phyloP scores from a whole-genome alignment of 306 rosid genomes.

The Citrullus colocynthis region DNA sequence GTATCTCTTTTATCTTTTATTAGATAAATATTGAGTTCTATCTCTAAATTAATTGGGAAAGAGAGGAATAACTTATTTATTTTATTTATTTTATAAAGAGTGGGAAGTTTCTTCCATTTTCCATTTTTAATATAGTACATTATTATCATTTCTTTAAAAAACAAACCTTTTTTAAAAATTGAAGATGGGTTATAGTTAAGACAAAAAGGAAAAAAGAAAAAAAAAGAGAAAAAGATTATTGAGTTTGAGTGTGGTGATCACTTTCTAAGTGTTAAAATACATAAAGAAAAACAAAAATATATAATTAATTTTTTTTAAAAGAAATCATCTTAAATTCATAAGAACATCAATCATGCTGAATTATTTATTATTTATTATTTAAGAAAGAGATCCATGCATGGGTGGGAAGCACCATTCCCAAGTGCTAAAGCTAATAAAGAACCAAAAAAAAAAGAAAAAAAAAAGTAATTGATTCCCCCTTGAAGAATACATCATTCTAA shows the following conservation, averaged over 20 bases:
- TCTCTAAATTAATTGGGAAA: no score
- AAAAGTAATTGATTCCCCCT: background rate
- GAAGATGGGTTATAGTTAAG: background rate
- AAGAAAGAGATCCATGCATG: background rate
- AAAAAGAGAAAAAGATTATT: no score
- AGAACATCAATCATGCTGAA: background rate
- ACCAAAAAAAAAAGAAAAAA: background rate
- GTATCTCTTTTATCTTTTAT: no score
- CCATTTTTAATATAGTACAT: no score
- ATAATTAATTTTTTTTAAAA: no score
- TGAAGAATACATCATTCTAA: background rate
- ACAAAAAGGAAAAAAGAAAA: background rate
- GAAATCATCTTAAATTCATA: background rate
- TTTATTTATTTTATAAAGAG: no score
- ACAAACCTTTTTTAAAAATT: background rate
- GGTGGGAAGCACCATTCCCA: conserved; percentile 1
- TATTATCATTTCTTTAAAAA: no score
- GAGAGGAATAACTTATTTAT: no score
- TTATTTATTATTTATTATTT: background rate
- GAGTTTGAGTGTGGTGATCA: no score
- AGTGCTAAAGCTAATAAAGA: conserved; percentile 1
- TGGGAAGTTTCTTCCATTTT: no score
- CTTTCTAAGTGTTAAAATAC: background rate
- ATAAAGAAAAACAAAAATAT: background rate
- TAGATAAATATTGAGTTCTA: no score